Base-by-base conservation (phyloP, 352 stramenopile species). In the Pythium brachiatum region DNA sequence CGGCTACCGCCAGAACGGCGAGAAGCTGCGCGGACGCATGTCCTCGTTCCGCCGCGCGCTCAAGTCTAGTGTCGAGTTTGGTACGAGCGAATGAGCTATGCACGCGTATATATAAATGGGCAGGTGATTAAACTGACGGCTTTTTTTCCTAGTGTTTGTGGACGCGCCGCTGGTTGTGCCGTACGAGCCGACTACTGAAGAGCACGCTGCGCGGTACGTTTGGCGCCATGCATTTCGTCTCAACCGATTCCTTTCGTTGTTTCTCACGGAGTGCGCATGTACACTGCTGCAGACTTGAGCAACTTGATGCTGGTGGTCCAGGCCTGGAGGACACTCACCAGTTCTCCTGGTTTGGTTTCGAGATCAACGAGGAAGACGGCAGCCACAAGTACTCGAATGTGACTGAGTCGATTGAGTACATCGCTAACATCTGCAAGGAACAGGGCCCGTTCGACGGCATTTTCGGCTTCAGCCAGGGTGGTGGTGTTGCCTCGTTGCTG, bases 391-490 rank as follows among this genome's bases (percentile, higher is more conserved):
- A 86, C 51, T 68, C 72, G 12, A 66, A 74, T 1, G 75, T 94
- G 39, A 68, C 85, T 8, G 83, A 92, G 54, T 72, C 83, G 3
- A 73, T 93, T 29, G 81, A 82, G 4, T 94, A 90, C 60, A 54
- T 95, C 7, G 75, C 68, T 9, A 64, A 69, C 21, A 81, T 93
- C 32, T 78, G 79, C 31, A 74, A 73, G 27, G 83, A 78, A 18
- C 81, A 94, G 36, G 85, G 85, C n/a, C 87, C 87, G 11, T 95
- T 95, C 53, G 78, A 94, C 41, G 87, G 87, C 20, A 76, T 95
- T 34, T 90, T 94, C 44, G 86, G 86, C 31, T 95, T 95, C 61
- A 94, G 84, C 61, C 85, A 94, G 55, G 86, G 86, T 34, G 86
- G 83, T 18, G 86, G 81, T 27, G 82, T 92, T 56, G 79, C 85